These are phyloP conservation scores for Lentinula sp. DNA, from an alignment of 768 basidiomycete species.

Conservation along the genomic window DNA sequence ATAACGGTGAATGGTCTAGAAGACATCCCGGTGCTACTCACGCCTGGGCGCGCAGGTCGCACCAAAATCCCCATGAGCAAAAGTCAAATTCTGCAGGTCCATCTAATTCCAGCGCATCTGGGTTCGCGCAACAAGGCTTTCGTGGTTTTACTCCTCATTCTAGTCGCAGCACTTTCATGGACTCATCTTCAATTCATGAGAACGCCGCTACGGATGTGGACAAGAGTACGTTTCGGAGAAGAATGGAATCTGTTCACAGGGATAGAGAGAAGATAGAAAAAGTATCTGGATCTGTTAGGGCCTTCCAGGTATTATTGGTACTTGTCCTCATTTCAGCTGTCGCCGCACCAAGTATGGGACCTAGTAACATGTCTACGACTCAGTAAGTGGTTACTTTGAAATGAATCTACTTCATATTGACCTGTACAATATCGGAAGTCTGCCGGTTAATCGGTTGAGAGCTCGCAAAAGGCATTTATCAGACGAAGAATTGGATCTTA, in stretches of 20 bases:
- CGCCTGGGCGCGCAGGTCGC: slow-evolving; percentile 31
- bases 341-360: neutral
- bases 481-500: neutral
- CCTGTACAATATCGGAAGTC: neutral
- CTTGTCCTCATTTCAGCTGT: neutral
- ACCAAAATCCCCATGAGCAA: slow-evolving; percentile 16
- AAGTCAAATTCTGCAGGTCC: slow-evolving; percentile 10
- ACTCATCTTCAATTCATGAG: neutral
- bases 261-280: slow-evolving; percentile 20
- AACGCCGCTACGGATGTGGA: neutral
- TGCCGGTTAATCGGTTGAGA: neutral
- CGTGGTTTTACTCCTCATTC: neutral
- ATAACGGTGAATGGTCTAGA: slow-evolving; percentile 15
- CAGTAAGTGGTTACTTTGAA: neutral
- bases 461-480: neutral
- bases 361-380: neutral
- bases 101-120: neutral
- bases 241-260: slow-evolving; percentile 2
- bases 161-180: neutral
- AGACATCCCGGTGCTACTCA: slow-evolving; percentile 26
- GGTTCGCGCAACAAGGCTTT: neutral
- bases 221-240: slow-evolving; percentile 2
- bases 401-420: neutral
- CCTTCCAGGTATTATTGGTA: slow-evolving; percentile 16
- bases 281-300: slow-evolving; percentile 20